These are phyloP conservation scores for Haplosporangium gracile DNA, from an alignment of 192 early-diverging fungal genomes.

Conservation along the genomic window DNA sequence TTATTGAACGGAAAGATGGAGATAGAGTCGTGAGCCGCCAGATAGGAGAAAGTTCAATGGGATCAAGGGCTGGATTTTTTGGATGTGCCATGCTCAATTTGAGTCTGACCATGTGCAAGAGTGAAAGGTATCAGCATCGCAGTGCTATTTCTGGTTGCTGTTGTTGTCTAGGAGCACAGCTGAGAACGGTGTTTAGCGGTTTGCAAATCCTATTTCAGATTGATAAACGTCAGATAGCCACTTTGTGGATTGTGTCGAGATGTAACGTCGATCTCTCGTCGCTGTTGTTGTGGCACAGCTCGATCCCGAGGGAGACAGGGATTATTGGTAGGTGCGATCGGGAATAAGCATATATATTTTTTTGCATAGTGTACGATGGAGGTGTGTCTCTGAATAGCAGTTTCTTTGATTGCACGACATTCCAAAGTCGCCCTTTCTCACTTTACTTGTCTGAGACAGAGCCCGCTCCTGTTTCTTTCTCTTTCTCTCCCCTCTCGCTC, in stretches of 20 bases:
- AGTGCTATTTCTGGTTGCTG: background rate
- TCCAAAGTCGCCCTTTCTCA: constrained; percentile 7
- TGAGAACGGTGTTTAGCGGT: background rate
- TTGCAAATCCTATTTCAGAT: background rate
- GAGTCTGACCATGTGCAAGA: background rate
- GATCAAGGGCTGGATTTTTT: background rate
- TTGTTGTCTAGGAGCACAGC: background rate
- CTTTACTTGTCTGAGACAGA: background rate
- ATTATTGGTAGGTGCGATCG: background rate
- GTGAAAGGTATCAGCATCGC: background rate
- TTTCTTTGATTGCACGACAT: background rate
- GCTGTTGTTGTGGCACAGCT: background rate
- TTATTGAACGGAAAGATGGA: background rate
- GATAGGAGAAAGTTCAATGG: background rate
- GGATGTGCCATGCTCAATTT: background rate
- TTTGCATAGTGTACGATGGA: background rate
- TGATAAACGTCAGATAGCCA: background rate
- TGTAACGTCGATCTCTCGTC: background rate
- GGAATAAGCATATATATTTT: background rate
- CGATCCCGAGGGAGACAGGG: background rate
- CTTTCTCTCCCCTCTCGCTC: background rate
- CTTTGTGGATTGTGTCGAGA: background rate
- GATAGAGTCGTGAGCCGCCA: background rate
- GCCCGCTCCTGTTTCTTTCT: background rate
- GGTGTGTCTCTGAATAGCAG: background rate